Evolutionary conservation across 106 monocot species (phyloP), one percentile per base, ranked within the genome.

Genomic region (Allium cepa): DNA sequence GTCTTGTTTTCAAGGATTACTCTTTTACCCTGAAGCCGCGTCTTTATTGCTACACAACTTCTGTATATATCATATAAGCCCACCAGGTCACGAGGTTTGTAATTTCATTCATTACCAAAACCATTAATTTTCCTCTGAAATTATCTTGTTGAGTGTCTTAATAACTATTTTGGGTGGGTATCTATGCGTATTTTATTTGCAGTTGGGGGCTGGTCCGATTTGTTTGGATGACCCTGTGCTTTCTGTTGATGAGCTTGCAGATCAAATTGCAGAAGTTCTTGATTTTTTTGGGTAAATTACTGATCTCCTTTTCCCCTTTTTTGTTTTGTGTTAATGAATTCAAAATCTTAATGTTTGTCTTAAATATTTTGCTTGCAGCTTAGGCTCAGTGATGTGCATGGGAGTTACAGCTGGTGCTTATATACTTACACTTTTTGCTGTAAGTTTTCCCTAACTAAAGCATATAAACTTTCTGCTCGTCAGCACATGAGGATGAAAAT

Each of bases 201-300:
- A 99, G 99, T 90, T 90, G 52, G 97, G 89, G 76, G 92, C 92
- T 71, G 92, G 89, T 79, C 89, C 97, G 46, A 92, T 99, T 76
- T 84, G 79, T 70, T 56, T 72, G 46, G 76, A 87, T 75, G 62
- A 68, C 28, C 81, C 97, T 11, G 68, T 90, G n/a, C 84, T 75
- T 45, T 82, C 86, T 50, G 89, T 85, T 61, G 86, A 92, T 71
- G 92, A 99, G 26, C 72, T 99, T 26, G 92, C 92, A 50, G 86
- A 99, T 75, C 92, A 92, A 69, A 63, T 99, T 56, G 89, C 82
- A 3, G 97, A 92, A 48, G 87, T 99, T 76, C 84, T 99, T 57
- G 88, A 99, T 69, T 87, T 74, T 61, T 99, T 99, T 62, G 80
- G 87, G 97, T 99, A 90, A 80, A 62, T 17, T 55, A 76, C 18